Conservation (phyloP, 2,329 filamentous ascomycete species). For the Chaetomium globosum region DNA sequence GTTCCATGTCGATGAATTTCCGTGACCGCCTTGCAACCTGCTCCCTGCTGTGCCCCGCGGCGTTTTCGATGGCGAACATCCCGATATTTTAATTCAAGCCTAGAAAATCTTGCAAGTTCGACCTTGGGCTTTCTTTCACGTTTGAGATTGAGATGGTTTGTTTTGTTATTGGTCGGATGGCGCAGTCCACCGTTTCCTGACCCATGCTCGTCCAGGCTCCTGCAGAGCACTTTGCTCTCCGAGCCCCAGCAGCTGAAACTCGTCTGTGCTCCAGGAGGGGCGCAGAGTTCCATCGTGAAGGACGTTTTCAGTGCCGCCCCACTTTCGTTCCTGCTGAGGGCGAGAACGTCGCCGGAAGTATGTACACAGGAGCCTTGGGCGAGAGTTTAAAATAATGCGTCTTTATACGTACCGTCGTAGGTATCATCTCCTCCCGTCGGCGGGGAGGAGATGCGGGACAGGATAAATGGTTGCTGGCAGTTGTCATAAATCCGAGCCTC, state of each 20-base stretch:
- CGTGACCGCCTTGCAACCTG: slow-evolving; percentile 14
- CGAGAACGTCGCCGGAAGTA: background rate
- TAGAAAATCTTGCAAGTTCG: slow-evolving; percentile 21
- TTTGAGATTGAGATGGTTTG: slow-evolving; percentile 35
- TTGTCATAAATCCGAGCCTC: slow-evolving; percentile 13
- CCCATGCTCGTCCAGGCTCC: slow-evolving; percentile 31
- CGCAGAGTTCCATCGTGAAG: slow-evolving; percentile 13
- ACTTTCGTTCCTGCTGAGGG: background rate
- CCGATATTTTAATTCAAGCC: slow-evolving; percentile 8
- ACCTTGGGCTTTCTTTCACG: slow-evolving; percentile 29
- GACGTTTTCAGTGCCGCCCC: background rate
- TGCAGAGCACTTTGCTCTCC: slow-evolving; percentile 28
- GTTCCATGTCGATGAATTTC: background rate
- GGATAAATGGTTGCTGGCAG: background rate
- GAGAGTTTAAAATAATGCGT: background rate
- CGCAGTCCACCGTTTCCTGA: slow-evolving; percentile 33
- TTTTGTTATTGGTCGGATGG: slow-evolving; percentile 31
- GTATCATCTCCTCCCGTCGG: background rate
- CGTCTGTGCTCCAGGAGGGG: slow-evolving; percentile 35
- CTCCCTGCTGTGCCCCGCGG: slow-evolving; percentile 23
- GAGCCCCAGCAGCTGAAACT: slow-evolving; percentile 37
- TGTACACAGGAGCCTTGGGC: background rate
- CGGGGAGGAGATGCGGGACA: background rate
- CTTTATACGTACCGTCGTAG: background rate
- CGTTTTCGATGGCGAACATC: slow-evolving; percentile 15